Evolutionary conservation across 2,329 filamentous ascomycete species (phyloP), one percentile per base, ranked within the genome.

Genomic region (Claviceps quebecensis): DNA sequence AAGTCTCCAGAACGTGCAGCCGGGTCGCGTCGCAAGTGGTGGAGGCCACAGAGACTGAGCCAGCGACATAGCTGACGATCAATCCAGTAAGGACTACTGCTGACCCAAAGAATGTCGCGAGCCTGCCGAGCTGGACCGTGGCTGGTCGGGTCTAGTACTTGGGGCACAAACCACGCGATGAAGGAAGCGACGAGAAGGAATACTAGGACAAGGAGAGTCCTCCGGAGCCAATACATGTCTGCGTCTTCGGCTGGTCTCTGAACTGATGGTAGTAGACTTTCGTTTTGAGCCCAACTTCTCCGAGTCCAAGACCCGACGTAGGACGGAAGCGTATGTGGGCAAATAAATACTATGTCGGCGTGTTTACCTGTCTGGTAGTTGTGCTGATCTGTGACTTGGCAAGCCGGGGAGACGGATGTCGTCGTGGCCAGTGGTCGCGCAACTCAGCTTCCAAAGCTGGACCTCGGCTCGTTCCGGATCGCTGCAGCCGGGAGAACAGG

Each of bases 1-100:
- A 44, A 23, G 36, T 8, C 47, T 8, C 29, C 9, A 34, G 53
- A 56, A n/a, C 66, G 69, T 17, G 65, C 65, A 19, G 67, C 82
- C 22, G 77, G 75, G 60, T 83, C 81, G 45, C 71, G 77, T 50
- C 77, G 74, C 57, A 90, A 70, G 62, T 94, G 87, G 49, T 84
- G 73, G n/a, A 87, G 65, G 23, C 87, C 88, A 63, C 89, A 95
- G 29, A 94, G 65, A 37, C 85, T 77, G 43, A 95, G 69, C 84
- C 84, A 94, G 45, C 80, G 78, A 64, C 89, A 95, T 7, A 80
- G 72, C 61, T 87, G 87, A 36, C 85, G 76, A 65, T 90, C 86
- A 54, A 83, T 65, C 77, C 84, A 90, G 60, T 82, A 83, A 39
- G 80, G 80, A 14, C 84, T 87, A 17, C 77, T 83, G 45, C 78